Percentiles rank a stretch among this genome's conserved stretches.
phyloP scores from a whole-genome alignment of 306 rosid genomes.

The Pterocarpus macrocarpus region DNA sequence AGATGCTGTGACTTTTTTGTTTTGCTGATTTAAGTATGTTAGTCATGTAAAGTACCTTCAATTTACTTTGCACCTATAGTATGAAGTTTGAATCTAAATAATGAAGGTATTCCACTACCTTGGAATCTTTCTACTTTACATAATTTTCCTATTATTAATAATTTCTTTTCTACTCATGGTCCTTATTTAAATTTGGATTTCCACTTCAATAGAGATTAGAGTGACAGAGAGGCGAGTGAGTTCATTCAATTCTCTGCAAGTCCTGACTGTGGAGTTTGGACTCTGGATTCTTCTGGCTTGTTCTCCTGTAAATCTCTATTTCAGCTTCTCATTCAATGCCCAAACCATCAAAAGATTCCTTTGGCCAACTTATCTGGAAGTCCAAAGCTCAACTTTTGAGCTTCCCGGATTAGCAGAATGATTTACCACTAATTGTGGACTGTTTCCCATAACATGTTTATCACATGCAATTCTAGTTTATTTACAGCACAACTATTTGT shows the following conservation, averaged over 20 bases:
- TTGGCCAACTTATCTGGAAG: neutral
- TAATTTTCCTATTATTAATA: neutral
- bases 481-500: neutral
- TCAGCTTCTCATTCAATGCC: constrained; percentile 5
- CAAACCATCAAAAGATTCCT: neutral
- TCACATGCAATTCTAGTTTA: neutral
- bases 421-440: neutral
- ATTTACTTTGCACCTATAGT: neutral
- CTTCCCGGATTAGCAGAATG: neutral
- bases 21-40: neutral
- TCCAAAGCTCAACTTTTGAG: neutral
- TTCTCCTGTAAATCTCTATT: neutral
- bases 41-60: neutral
- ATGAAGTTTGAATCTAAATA: neutral
- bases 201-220: neutral
- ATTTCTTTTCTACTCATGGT: neutral
- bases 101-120: neutral
- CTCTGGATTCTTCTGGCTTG: neutral
- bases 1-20: neutral
- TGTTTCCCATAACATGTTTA: neutral
- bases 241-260: constrained; percentile 5
- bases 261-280: neutral
- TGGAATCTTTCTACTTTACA: neutral
- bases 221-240: neutral
- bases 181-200: constrained; percentile 14